Conservation (phyloP, 306 rosid species). For the Ziziphus jujuba region DNA sequence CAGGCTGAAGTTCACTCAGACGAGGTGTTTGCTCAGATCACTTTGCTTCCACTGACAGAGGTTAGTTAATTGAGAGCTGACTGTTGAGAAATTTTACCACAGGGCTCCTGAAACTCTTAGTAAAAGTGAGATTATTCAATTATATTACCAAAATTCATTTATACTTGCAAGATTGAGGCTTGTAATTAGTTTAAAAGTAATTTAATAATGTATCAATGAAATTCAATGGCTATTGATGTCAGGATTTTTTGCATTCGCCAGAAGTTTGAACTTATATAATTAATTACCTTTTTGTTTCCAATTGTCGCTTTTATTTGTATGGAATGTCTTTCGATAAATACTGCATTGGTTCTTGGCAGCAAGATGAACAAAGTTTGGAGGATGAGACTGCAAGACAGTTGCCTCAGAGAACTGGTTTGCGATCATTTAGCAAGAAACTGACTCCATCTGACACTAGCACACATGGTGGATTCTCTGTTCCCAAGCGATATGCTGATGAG, state of each 20-base stretch:
- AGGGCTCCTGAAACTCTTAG: neutral
- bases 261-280: slow-evolving; percentile 15
- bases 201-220: neutral
- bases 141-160: neutral
- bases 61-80: slow-evolving; percentile 30
- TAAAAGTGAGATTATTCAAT: neutral
- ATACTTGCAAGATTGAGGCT: neutral
- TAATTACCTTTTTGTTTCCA: slow-evolving; percentile 5
- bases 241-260: no score
- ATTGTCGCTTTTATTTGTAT: slow-evolving; percentile 2
- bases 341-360: slow-evolving; percentile 36
- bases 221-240: no score
- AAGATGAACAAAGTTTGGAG: slow-evolving; percentile 24
- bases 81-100: neutral
- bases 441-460: slow-evolving; percentile 72
- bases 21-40: slow-evolving; percentile 60
- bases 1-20: slow-evolving; percentile 60
- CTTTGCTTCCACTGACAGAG: slow-evolving; percentile 45
- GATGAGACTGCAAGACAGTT: slow-evolving; percentile 10
- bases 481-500: slow-evolving; percentile 49
- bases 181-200: neutral
- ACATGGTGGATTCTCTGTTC: slow-evolving; percentile 77
- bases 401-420: slow-evolving; percentile 18
- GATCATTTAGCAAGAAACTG: slow-evolving; percentile 46
- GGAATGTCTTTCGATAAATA: slow-evolving; percentile 4